Evolutionary conservation across 2,329 filamentous ascomycete species (phyloP).

Genomic region (Erysiphe pulchra): DNA sequence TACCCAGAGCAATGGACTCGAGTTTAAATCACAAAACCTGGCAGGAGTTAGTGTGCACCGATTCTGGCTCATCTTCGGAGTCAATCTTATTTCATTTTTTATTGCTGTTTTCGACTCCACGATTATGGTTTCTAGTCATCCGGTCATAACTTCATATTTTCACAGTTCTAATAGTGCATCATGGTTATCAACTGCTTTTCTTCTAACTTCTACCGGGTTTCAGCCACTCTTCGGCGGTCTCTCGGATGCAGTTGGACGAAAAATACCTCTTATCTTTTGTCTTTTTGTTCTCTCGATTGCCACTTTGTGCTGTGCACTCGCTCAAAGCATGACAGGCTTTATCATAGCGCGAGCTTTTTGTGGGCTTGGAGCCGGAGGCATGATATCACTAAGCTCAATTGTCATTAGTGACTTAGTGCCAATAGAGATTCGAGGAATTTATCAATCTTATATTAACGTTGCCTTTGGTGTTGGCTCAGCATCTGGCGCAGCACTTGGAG

Average conservation of each 20-base stretch:
- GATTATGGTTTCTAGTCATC: slow-evolving; percentile 59
- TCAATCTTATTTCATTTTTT: slow-evolving; percentile 31
- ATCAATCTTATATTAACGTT: slow-evolving; percentile 46
- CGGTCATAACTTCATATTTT: slow-evolving; percentile 62
- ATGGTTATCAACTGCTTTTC: slow-evolving; percentile 58
- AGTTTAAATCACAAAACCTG: too few species aligned
- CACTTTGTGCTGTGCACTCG: slow-evolving; percentile 43
- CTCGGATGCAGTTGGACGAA: slow-evolving; percentile 48
- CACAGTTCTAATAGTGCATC: slow-evolving; percentile 52
- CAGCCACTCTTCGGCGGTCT: slow-evolving; percentile 51
- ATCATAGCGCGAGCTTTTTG: slow-evolving; percentile 45
- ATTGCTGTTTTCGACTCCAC: slow-evolving; percentile 47
- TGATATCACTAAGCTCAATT: slow-evolving; percentile 42
- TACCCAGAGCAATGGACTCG: too few species aligned
- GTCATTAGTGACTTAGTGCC: slow-evolving; percentile 50
- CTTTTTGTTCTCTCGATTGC: slow-evolving; percentile 36
- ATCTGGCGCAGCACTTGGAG: slow-evolving; percentile 42
- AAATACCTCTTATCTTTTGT: slow-evolving; percentile 35
- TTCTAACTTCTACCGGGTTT: slow-evolving; percentile 51
- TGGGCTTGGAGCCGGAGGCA: slow-evolving; percentile 46
- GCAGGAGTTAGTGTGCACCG: too few species aligned
- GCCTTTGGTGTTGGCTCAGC: slow-evolving; percentile 30
- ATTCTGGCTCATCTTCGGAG: too few species aligned
- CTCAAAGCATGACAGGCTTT: slow-evolving; percentile 38
- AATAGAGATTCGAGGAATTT: slow-evolving; percentile 37